These are phyloP conservation scores for Circinella umbellata DNA, from an alignment of 371 early-diverging fungal species.

Conservation along the genomic window DNA sequence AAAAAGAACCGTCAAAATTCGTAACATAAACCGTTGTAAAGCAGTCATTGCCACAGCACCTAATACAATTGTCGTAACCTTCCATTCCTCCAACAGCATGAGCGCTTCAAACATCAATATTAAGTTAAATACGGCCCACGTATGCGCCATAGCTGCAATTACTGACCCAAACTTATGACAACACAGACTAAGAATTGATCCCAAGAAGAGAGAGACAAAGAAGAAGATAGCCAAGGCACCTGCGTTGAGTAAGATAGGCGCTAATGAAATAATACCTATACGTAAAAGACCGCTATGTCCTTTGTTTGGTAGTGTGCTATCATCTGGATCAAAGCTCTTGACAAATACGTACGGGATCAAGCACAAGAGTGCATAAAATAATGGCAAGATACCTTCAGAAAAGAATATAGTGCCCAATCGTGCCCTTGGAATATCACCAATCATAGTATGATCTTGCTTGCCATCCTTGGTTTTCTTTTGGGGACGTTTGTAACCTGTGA, in stretches of 20 bases:
- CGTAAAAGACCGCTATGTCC: conserved; percentile 62
- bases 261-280: conserved; percentile 68
- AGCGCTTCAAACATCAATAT: conserved; percentile 64
- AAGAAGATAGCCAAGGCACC: conserved; percentile 72
- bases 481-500: conserved; percentile 83
- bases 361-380: conserved; percentile 68
- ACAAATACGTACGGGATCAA: conserved; percentile 71
- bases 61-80: conserved; percentile 60
- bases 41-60: conserved; percentile 66
- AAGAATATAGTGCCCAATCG: conserved; percentile 70
- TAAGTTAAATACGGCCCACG: conserved; percentile 63
- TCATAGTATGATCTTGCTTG: conserved; percentile 46
- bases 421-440: conserved; percentile 73
- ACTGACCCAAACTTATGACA: conserved; percentile 74
- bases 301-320: conserved; percentile 38
- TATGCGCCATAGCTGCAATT: conserved; percentile 73
- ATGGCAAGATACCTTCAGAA: conserved; percentile 76
- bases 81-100: conserved; percentile 73
- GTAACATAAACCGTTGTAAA: conserved; percentile 72
- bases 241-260: conserved; percentile 77
- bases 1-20: conserved; percentile 66
- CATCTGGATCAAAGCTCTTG: conserved; percentile 51
- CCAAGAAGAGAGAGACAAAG: conserved; percentile 68
- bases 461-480: conserved; percentile 57
- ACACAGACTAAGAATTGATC: conserved; percentile 64